Evolutionary conservation across 768 basidiomycete genomes (phyloP).

Genomic region (Leccinum fibrillosum): DNA sequence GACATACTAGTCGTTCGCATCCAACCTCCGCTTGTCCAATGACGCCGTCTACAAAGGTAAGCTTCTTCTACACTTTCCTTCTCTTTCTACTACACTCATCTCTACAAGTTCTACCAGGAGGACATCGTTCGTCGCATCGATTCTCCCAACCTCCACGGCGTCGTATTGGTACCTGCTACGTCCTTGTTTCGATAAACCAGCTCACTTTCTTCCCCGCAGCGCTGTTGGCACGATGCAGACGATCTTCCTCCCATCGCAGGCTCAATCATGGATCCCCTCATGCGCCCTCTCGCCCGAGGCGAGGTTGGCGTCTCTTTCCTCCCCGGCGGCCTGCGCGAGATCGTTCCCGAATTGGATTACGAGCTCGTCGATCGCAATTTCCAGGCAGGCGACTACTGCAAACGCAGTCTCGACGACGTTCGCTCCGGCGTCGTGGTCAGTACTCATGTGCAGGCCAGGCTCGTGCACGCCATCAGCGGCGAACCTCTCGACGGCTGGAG

Average conservation of each 20-base stretch:
- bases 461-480: constrained; percentile 73
- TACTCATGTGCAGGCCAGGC: constrained; percentile 56
- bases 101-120: constrained; percentile 57
- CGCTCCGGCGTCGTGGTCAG: constrained; percentile 73
- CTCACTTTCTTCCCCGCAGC: constrained; percentile 40
- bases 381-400: constrained; percentile 78
- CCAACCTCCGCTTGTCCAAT: constrained; percentile 18
- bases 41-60: constrained; percentile 35
- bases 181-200: neutral
- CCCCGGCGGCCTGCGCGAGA: constrained; percentile 53
- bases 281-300: constrained; percentile 70
- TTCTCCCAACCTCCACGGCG: constrained; percentile 45
- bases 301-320: constrained; percentile 82
- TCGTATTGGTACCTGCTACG: constrained; percentile 53
- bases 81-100: neutral
- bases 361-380: constrained; percentile 73
- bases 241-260: constrained; percentile 49
- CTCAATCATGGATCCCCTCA: constrained; percentile 58
- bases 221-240: constrained; percentile 88
- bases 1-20: neutral
- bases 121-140: constrained; percentile 56
- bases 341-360: constrained; percentile 67
- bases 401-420: constrained; percentile 70
- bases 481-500: constrained; percentile 63
- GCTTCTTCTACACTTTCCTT: neutral